These are phyloP conservation scores for Pulveroboletus ravenelii DNA, from an alignment of 768 basidiomycete species.

Conservation along the genomic window DNA sequence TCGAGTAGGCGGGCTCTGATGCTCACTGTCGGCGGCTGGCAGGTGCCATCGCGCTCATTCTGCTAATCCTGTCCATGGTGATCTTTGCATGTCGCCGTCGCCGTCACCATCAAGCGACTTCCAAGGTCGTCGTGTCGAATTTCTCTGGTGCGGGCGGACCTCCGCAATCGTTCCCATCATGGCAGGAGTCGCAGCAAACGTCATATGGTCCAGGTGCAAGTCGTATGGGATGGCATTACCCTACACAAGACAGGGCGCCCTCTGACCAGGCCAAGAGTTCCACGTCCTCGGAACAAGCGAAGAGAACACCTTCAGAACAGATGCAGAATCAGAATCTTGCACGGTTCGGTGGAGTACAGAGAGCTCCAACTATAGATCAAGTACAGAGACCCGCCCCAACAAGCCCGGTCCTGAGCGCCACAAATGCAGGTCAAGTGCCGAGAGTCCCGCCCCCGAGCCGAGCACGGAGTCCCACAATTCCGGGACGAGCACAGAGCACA, in stretches of 20 bases:
- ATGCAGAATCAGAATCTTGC: too few relatives aligned
- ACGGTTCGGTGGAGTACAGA: background rate
- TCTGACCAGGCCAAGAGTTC: constrained; percentile 1
- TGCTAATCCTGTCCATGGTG: constrained; percentile 7
- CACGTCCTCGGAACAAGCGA: background rate
- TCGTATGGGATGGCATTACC: constrained; percentile 6
- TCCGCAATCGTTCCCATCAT: constrained; percentile 1
- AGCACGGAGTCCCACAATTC: background rate
- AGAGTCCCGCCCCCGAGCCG: background rate
- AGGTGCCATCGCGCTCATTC: constrained; percentile 11
- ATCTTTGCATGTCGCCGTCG: constrained; percentile 5
- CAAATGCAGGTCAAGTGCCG: background rate
- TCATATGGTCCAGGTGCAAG: background rate
- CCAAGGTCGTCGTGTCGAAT: background rate
- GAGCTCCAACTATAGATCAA: background rate
- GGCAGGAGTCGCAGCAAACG: constrained; percentile 6
- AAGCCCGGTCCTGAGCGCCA: background rate
- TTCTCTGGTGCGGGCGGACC: background rate
- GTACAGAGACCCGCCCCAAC: background rate
- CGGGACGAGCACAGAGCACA: background rate
- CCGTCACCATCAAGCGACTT: background rate
- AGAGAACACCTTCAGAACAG: background rate
- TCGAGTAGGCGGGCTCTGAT: background rate
- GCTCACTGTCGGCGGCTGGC: background rate
- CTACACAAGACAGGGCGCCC: background rate